Evolutionary conservation across 2,329 filamentous ascomycete genomes (phyloP), one percentile per base, ranked within the genome.

Genomic region (Thermothelomyces thermophilus): DNA sequence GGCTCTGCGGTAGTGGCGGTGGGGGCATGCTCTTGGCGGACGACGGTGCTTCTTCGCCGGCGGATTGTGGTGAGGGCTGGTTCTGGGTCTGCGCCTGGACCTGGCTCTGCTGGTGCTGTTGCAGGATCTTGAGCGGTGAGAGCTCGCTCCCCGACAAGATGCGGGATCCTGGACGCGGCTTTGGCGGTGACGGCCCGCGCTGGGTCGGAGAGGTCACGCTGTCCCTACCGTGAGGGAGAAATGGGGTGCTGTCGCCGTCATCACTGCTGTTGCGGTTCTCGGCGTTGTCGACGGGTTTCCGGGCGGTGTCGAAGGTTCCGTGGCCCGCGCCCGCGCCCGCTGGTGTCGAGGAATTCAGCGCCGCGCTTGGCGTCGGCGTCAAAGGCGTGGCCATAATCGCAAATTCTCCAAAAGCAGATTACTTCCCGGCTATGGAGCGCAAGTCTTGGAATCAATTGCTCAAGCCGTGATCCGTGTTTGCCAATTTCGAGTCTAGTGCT

Each of bases 121-220:
- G 62, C 31, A 82, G 68, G 42, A 82, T 77, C 66, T 77, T 79
- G 31, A 82, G 69, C 34, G 78, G 78, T 44, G 78, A 79, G 28
- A 80, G 72, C 58, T 77, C 77, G 50, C 67, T 73, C 49, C 78
- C 77, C 30, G 78, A 79, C 46, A 80, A 66, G 56, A 82, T 73
- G 54, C 78, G 73, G 19, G 76, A 79, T 52, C 75, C 72, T 41
- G 64, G 64, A 19, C 75, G 72, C 56, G 66, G 62, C 58, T 76
- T 76, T 42, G 68, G 67, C 10, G 73, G 70, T 36, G 71, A 72
- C 16, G 57, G 55, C 66, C 40, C 73, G 70, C 51, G 60, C 46
- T 33, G 68, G 55, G 62, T 78, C 73, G 62, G 77, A 72, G 58
- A 76, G 69, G 54, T 55, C 33, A 59, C 47, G 41, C 58, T 64